Percentiles rank a stretch among this genome's conserved stretches.
phyloP scores from a whole-genome alignment of 495 filamentous ascomycete species.

The Penicillium ochrochloron region DNA sequence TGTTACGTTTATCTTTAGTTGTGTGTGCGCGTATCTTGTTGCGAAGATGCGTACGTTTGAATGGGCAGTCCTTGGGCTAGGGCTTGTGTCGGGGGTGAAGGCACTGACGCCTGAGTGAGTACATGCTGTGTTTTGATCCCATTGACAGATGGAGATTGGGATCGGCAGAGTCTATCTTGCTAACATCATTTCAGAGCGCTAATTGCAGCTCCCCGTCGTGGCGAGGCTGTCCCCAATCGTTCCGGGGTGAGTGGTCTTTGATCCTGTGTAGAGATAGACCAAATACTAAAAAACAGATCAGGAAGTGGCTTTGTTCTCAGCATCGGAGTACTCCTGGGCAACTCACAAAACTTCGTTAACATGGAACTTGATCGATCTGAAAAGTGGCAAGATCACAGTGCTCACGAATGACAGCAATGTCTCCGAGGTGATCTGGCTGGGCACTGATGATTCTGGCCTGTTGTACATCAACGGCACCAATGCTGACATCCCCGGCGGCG shows the following conservation, averaged over 20 bases:
- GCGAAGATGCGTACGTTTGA: slow-evolving; percentile 23
- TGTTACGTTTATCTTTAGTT: slow-evolving; percentile 12
- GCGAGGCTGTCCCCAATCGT: slow-evolving; percentile 44
- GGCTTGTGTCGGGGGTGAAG: slow-evolving; percentile 14
- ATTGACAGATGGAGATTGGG: not conserved
- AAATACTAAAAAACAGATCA: slow-evolving; percentile 13
- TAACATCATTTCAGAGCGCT: slow-evolving; percentile 29
- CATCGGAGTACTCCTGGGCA: slow-evolving; percentile 52
- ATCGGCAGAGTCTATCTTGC: not conserved
- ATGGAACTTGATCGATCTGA: slow-evolving; percentile 47
- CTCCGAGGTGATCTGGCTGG: slow-evolving; percentile 50
- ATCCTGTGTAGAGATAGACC: not conserved
- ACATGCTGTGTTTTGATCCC: not conserved
- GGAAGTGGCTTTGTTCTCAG: slow-evolving; percentile 40
- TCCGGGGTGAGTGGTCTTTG: slow-evolving; percentile 37
- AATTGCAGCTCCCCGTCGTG: slow-evolving; percentile 41
- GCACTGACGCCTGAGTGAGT: slow-evolving; percentile 31
- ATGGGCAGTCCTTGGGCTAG: slow-evolving; percentile 26
- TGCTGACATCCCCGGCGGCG: slow-evolving; percentile 44
- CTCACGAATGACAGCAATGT: slow-evolving; percentile 49
- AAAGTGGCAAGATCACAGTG: slow-evolving; percentile 39
- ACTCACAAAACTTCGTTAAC: slow-evolving; percentile 35
- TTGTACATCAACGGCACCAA: slow-evolving; percentile 55
- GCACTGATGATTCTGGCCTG: slow-evolving; percentile 44
- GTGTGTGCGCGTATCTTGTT: slow-evolving; percentile 15